Evolutionary conservation across 257 asterid species (phyloP).

Genomic region (Solanum arcanum): DNA sequence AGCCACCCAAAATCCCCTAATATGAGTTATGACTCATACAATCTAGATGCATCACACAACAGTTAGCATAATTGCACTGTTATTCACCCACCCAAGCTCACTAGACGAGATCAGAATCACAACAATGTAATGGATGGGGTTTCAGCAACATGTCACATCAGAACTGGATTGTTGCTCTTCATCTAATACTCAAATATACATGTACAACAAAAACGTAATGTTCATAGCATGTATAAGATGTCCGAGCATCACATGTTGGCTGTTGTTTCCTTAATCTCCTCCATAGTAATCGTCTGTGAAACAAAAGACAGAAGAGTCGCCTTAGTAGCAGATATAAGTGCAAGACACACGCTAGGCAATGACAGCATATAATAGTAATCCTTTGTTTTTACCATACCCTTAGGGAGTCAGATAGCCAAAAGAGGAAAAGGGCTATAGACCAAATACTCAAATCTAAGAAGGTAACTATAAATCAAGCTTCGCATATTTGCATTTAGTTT

Average conservation of each 20-base stretch:
- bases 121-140: background rate
- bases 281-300: constrained; percentile 52
- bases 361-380: background rate
- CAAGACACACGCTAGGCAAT: background rate
- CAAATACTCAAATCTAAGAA: background rate
- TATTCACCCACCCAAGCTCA: background rate
- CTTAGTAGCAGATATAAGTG: background rate
- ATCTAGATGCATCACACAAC: background rate
- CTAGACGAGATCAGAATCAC: background rate
- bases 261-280: constrained; percentile 79
- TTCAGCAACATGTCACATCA: background rate
- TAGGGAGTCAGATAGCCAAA: background rate
- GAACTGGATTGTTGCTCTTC: background rate
- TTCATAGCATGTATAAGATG: background rate
- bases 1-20: background rate
- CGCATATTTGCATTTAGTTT: background rate
- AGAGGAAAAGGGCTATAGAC: background rate
- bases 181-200: background rate
- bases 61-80: background rate
- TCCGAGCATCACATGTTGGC: constrained; percentile 46
- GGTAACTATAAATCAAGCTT: background rate
- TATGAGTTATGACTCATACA: background rate
- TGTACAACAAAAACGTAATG: background rate
- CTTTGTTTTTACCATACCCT: background rate
- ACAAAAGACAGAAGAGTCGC: background rate